Evolutionary conservation across 1,284 basidiomycete species (phyloP), one percentile per base, ranked within the genome.

Genomic region (Pseudozyma sp.): DNA sequence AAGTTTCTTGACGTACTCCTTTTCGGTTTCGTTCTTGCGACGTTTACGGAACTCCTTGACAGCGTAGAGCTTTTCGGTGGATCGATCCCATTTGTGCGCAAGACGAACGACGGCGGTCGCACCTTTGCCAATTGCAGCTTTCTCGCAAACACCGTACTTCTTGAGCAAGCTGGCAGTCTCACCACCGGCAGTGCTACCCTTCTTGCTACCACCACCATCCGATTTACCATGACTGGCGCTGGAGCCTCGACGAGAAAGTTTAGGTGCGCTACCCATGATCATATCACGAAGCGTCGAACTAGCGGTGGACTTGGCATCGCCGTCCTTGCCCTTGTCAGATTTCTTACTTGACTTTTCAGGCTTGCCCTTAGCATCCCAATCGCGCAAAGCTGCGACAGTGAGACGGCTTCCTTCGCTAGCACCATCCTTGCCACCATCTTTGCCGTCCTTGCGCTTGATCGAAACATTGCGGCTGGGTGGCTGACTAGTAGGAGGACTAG

Each of bases 41-140:
- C 96, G 90, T 86, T 97, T 97, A 64, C 96, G 92, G 89, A 99
- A 98, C 87, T 99, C 96, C 91, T 99, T 99, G 85, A 99, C 93
- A 43, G 96, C 96, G 82, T 98, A 99, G n/a, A 99, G 88, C 87
- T 96, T 97, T 87, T 99, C 97, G 82, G 96, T 95, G 36, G 89
- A 90, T 68, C 95, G 89, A 86, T 99, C 96, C 95, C 96, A 98
- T 87, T 98, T 98, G 88, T 99, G 96, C 40, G 95, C 97, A 3
- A 99, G 89, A 47, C 94, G 89, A 44, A 99, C 97, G 59, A 98
- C 94, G 39, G 93, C 95, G 6, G 96, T 99, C 12, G 96, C 97
- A 40, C 96, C 96, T 86, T 96, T 97, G 52, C 96, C 96, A 78
- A 99, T 97, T 10, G 95, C 94, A 16, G 95, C 90, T 86, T 95